These are phyloP conservation scores for Chaetomiaceae sp. DNA, from an alignment of 2,329 filamentous ascomycete genomes.

Conservation along the genomic window DNA sequence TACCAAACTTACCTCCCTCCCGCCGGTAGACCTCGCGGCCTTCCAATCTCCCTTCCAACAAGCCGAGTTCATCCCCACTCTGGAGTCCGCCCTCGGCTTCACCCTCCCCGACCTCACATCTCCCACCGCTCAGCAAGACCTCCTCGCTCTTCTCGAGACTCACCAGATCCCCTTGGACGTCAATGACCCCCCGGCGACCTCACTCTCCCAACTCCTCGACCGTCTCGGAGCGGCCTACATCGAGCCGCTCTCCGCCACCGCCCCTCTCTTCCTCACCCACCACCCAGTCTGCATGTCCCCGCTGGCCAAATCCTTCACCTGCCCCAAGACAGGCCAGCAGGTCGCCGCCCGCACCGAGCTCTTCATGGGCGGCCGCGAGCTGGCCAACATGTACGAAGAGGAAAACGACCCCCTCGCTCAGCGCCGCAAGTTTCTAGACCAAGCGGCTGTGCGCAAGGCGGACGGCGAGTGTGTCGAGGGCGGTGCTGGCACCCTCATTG, in stretches of 20 bases:
- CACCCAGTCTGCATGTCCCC: conserved; percentile 90
- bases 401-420: conserved; percentile 91
- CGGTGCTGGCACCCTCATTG: conserved; percentile 41
- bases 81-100: conserved; percentile 64
- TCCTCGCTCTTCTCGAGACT: conserved; percentile 16
- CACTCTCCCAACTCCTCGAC: conserved; percentile 69
- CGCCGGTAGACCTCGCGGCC: conserved; percentile 43
- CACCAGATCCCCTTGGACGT: conserved; percentile 58
- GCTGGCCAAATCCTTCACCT: conserved; percentile 78
- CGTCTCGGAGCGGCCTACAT: conserved; percentile 70
- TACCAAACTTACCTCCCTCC: conserved; percentile 42
- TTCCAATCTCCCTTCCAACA: conserved; percentile 54
- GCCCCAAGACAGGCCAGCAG: conserved; percentile 61
- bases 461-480: conserved; percentile 43
- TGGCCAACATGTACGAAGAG: conserved; percentile 97
- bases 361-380: conserved; percentile 73
- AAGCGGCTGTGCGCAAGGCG: conserved; percentile 35
- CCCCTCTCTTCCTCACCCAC: conserved; percentile 80
- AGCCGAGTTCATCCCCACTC: conserved; percentile 75
- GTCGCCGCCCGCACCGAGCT: conserved; percentile 81
- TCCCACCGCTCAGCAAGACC: conserved; percentile 51
- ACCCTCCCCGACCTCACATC: conserved; percentile 59
- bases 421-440: conserved; percentile 69
- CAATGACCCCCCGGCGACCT: conserved; percentile 49
- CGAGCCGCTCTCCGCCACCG: conserved; percentile 64